Base-by-base conservation (phyloP, 257 asterid species). In the Avicennia marina region DNA sequence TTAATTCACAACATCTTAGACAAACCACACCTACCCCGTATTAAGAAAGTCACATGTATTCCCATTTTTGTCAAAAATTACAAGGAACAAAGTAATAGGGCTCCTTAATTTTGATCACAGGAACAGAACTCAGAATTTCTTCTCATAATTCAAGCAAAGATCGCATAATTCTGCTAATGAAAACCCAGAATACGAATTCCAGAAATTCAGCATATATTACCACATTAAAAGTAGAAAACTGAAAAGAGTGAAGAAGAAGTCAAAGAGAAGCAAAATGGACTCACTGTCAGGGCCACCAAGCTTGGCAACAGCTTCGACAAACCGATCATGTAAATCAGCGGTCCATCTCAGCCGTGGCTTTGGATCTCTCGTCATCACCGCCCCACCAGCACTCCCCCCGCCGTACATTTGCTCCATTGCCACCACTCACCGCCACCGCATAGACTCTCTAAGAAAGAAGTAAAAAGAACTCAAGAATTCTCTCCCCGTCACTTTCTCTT, bases 211-310 rank as follows among this genome's bases (percentile, higher is more conserved):
- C 7, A 7, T 29, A 3, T 29, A 29, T 29, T 7, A 29, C 3
- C 33, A 29, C 7, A 7, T 2, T 29, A n/a, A 42, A 2, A 13
- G 5, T 1, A 13, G 2, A 3, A 16, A 42, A 42, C 7, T 48
- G 20, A 10, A 10, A 11, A 47, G 2, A 0, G 3, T 47, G 8
- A 42, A 46, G 11, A 10, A 9, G 16, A 17, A 32, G 19, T 15
- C 3, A 48, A 57, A 50, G 34, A 41, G 6, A 2, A 27, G 21
- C 13, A 27, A 55, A 39, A 19, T 26, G 9, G 64, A 65, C 89
- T 78, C 15, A 83, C 93, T 80, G 7, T 80, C 78, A 48, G 85
- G 88, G 62, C 93, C 88, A 60, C 93, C 93, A 60, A 83, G 93
- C 74, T 80, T 80, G 18, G 93, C 66, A 47, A 83, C 93, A 39